phyloP scores from a whole-genome alignment of 2,329 filamentous ascomycete species.

The Thelonectria discophora region DNA sequence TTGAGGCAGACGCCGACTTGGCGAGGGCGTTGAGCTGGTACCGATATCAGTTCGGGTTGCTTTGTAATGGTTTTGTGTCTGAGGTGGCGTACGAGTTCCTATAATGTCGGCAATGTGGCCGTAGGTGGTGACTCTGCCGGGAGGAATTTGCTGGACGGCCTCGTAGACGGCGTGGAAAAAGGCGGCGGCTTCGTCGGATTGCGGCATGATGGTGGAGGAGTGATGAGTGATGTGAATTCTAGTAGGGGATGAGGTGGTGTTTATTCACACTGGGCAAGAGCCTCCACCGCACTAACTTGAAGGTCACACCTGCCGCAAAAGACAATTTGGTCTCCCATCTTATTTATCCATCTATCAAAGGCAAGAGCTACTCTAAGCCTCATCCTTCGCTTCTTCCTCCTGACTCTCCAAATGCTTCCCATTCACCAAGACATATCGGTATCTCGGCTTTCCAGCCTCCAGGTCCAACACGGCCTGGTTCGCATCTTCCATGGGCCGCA shows the following conservation, averaged over 20 bases:
- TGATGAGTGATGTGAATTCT: not conserved
- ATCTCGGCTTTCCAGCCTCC: conserved; percentile 61
- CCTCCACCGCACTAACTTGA: too few species aligned
- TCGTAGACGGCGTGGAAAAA: conserved; percentile 83
- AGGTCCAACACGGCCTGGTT: conserved; percentile 65
- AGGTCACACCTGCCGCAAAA: too few species aligned
- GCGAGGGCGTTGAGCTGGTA: conserved; percentile 77
- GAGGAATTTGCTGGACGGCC: conserved; percentile 85
- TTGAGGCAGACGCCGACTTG: conserved; percentile 94
- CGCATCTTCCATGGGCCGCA: conserved; percentile 62
- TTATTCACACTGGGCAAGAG: too few species aligned
- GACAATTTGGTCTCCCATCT: too few species aligned
- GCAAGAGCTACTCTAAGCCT: not conserved
- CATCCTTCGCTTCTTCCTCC: not conserved
- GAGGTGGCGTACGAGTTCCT: conserved; percentile 69
- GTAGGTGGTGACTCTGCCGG: conserved; percentile 86
- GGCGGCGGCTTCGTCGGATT: conserved; percentile 76
- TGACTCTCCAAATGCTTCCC: conserved; percentile 43
- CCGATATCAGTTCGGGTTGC: too few species aligned
- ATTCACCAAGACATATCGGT: conserved; percentile 57
- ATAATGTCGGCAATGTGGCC: conserved; percentile 79
- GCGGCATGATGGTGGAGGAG: conserved; percentile 62
- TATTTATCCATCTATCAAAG: not conserved
- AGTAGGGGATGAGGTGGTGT: not conserved
- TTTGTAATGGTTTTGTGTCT: not conserved